A percentile compares a stretch with the other conserved stretches of the same genome.
Evolutionary conservation across 2,329 filamentous ascomycete species (phyloP).

Genomic region (Claviceps arundinis): DNA sequence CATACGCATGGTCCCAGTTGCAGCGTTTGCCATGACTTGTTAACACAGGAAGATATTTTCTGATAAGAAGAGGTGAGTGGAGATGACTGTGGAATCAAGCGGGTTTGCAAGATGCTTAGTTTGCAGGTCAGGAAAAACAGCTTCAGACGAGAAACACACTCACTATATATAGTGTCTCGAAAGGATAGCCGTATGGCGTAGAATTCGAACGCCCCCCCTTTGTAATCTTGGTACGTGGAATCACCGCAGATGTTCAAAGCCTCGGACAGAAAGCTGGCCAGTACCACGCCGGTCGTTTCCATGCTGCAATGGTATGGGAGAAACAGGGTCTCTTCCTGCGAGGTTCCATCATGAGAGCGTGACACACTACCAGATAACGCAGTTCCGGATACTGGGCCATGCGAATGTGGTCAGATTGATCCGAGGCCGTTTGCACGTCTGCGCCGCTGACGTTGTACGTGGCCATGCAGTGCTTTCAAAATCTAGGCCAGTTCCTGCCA

Average conservation of each 20-base stretch:
- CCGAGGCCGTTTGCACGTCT: not conserved
- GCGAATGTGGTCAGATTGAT: not conserved
- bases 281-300: not conserved
- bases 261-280: not conserved
- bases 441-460: not conserved
- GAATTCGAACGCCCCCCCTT: not conserved
- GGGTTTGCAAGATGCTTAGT: not conserved
- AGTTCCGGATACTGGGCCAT: not conserved
- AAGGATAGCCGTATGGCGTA: not conserved
- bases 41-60: not conserved
- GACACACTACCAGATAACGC: not conserved
- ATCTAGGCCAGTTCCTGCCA: not conserved
- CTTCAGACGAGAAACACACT: not conserved
- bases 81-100: not conserved
- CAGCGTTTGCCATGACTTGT: constrained; percentile 2
- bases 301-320: not conserved
- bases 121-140: no score
- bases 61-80: not conserved
- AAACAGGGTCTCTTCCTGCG: not conserved
- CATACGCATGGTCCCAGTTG: not conserved
- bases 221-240: not conserved
- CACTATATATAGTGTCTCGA: constrained; percentile 1
- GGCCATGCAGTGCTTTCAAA: not conserved
- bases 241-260: no score
- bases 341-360: not conserved